Percentiles rank a stretch among this genome's conserved stretches.
These are phyloP conservation scores for Cercospora sojina DNA, from an alignment of 2,329 filamentous ascomycete species.

Conservation along the genomic window DNA sequence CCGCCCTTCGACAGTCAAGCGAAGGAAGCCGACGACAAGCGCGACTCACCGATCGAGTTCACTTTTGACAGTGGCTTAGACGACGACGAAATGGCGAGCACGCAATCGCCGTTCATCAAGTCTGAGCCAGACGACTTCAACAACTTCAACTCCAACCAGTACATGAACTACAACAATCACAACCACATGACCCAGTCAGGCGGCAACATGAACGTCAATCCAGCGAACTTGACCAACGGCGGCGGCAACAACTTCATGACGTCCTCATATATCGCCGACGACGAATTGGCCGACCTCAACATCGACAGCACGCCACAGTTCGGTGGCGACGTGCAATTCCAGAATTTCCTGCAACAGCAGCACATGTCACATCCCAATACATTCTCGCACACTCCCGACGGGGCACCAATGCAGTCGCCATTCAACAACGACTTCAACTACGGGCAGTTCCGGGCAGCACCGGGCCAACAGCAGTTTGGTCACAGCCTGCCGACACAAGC, in stretches of 20 bases:
- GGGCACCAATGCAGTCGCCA: conserved; percentile 86
- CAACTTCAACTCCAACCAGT: conserved; percentile 51
- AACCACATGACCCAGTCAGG: conserved; percentile 36
- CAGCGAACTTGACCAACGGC: conserved; percentile 78
- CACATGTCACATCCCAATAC: conserved; percentile 66
- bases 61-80: conserved; percentile 35
- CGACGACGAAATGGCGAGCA: conserved; percentile 51
- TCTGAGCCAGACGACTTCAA: conserved; percentile 60
- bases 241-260: conserved; percentile 41
- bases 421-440: conserved; percentile 76
- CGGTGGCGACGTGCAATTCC: conserved; percentile 42
- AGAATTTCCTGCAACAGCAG: conserved; percentile 47
- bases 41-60: conserved; percentile 40
- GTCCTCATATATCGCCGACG: conserved; percentile 80
- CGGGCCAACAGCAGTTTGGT: conserved; percentile 47
- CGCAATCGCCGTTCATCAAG: conserved; percentile 65
- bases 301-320: conserved; percentile 38
- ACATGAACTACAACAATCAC: conserved; percentile 34
- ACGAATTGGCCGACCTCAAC: conserved; percentile 77
- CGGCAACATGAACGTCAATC: conserved; percentile 67
- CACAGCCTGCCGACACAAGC: conserved; percentile 37
- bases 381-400: conserved; percentile 89
- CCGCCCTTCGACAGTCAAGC: conserved; percentile 36
- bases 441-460: conserved; percentile 70
- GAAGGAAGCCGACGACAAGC: conserved; percentile 32